Percentiles rank a stretch among this genome's conserved stretches.
These are phyloP conservation scores for Solanum sejunctum DNA, from an alignment of 257 asterid genomes.

Conservation along the genomic window DNA sequence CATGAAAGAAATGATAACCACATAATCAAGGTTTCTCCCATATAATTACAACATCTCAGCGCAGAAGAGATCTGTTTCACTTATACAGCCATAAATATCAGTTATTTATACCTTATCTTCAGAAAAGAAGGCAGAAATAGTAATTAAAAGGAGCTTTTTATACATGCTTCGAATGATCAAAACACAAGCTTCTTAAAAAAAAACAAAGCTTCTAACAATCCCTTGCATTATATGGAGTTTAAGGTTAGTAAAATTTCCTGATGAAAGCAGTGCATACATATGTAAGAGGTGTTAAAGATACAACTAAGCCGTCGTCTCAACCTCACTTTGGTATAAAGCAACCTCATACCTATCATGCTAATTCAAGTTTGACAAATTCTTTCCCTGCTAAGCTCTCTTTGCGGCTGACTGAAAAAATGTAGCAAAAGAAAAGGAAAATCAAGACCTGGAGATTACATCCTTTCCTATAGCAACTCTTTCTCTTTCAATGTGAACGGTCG, in stretches of 20 bases:
- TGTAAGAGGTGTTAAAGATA: not conserved
- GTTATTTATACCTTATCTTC: not conserved
- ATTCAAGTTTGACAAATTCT: not conserved
- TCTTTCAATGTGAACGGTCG: not conserved
- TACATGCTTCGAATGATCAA: not conserved
- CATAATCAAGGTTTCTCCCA: not conserved
- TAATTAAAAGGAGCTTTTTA: not conserved
- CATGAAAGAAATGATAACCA: not conserved
- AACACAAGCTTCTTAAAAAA: not conserved
- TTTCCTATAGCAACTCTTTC: not conserved
- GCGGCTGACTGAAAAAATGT: not conserved
- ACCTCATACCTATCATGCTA: not conserved
- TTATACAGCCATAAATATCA: not conserved
- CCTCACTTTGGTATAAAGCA: not conserved
- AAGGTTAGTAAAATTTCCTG: not conserved
- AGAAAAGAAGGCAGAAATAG: not conserved
- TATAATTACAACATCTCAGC: not conserved
- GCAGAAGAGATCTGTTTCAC: not conserved
- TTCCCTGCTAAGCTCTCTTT: not conserved
- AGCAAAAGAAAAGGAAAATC: not conserved
- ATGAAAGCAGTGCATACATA: not conserved
- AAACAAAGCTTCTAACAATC: not conserved
- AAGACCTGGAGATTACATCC: not conserved
- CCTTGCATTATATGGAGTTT: not conserved
- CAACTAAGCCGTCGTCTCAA: not conserved